These are phyloP conservation scores for Phytophthora brassicae DNA, from an alignment of 352 stramenopile genomes.

Conservation along the genomic window DNA sequence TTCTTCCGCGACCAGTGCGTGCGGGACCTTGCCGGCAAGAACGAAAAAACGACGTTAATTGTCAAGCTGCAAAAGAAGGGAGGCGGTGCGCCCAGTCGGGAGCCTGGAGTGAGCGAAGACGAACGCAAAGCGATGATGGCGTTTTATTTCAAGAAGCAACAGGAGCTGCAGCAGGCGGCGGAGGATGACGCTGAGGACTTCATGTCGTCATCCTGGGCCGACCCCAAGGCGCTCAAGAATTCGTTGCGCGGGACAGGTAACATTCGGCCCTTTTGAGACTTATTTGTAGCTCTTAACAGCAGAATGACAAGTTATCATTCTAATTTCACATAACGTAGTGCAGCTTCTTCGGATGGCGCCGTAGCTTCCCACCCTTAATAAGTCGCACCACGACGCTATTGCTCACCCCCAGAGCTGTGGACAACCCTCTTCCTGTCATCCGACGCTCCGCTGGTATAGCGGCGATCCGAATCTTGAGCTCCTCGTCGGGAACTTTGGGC, in stretches of 20 bases:
- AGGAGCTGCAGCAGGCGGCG: slow-evolving; percentile 82
- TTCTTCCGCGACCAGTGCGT: slow-evolving; percentile 91
- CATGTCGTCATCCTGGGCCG: slow-evolving; percentile 92
- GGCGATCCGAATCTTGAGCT: slow-evolving; percentile 34
- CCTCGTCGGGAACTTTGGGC: slow-evolving; percentile 38
- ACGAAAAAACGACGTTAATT: slow-evolving; percentile 95
- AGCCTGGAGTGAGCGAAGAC: slow-evolving; percentile 90
- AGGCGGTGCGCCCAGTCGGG: slow-evolving; percentile 80
- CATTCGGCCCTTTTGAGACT: slow-evolving; percentile 72
- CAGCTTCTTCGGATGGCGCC: slow-evolving; percentile 40
- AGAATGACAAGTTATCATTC: background rate
- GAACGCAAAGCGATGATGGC: slow-evolving; percentile 97
- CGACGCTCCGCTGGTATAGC: slow-evolving; percentile 30
- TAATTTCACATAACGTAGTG: slow-evolving; percentile 38
- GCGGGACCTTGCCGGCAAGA: slow-evolving; percentile 91
- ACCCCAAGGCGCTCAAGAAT: slow-evolving; percentile 94
- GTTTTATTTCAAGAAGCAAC: slow-evolving; percentile 93
- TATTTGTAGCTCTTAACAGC: background rate
- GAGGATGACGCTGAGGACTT: slow-evolving; percentile 95
- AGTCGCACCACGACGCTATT: slow-evolving; percentile 40
- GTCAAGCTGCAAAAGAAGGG: slow-evolving; percentile 92
- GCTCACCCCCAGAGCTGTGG: slow-evolving; percentile 32
- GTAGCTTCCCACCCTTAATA: slow-evolving; percentile 36
- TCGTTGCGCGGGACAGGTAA: slow-evolving; percentile 87
- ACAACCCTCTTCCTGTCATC: slow-evolving; percentile 36